Evolutionary conservation across 306 rosid genomes (phyloP).

Genomic region (Comarum palustre): DNA sequence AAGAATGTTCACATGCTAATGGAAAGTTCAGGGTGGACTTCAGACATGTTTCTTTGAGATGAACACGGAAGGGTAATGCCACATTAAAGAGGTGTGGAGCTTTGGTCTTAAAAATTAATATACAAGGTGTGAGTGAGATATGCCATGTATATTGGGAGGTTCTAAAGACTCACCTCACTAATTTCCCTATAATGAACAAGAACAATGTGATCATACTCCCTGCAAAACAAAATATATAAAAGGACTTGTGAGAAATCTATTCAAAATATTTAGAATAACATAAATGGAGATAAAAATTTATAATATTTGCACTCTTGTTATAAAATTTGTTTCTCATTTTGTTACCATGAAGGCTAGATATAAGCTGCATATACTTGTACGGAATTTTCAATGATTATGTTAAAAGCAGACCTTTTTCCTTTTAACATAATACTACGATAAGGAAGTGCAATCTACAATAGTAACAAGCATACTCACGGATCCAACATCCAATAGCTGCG

Average conservation of each 20-base stretch:
- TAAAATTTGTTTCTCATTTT: background rate
- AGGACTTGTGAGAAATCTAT: slow-evolving; percentile 19
- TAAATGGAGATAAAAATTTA: background rate
- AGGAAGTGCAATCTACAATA: slow-evolving; percentile 18
- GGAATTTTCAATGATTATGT: background rate
- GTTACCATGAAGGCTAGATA: background rate
- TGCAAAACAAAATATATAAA: slow-evolving; percentile 35
- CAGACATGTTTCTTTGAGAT: background rate
- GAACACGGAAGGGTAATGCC: background rate
- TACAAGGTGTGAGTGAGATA: slow-evolving; percentile 4
- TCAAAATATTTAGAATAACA: background rate
- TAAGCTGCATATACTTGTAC: background rate
- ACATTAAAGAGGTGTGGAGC: background rate
- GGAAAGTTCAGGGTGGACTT: background rate
- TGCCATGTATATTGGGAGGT: slow-evolving; percentile 23
- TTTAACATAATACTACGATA: slow-evolving; percentile 16
- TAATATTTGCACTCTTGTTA: background rate
- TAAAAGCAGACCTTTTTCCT: slow-evolving; percentile 6
- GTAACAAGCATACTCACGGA: slow-evolving; percentile 62
- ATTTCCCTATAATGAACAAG: slow-evolving; percentile 92
- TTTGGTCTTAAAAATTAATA: background rate
- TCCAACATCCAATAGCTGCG: slow-evolving; percentile 97
- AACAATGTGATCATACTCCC: slow-evolving; percentile 87
- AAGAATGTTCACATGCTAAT: background rate
- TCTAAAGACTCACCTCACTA: slow-evolving; percentile 59